phyloP scores from a whole-genome alignment of 495 filamentous ascomycete species.

The Neurospora sublineolata region DNA sequence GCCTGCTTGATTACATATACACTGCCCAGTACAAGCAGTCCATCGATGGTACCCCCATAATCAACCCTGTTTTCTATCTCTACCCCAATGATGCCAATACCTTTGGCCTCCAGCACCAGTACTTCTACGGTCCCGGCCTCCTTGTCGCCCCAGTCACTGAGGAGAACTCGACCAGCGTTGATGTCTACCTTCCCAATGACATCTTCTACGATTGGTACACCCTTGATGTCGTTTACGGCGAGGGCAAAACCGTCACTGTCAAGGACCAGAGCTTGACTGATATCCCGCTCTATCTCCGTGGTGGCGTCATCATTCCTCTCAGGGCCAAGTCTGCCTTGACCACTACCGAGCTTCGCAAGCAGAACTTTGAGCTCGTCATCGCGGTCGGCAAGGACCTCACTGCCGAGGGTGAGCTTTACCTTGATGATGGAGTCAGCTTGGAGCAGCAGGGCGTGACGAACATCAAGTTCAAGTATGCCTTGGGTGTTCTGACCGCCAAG shows the following conservation, averaged over 20 bases:
- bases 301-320: constrained; percentile 57
- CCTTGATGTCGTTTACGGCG: constrained; percentile 43
- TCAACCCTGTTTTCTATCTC: constrained; percentile 59
- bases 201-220: constrained; percentile 73
- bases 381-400: constrained; percentile 42
- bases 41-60: constrained; percentile 53
- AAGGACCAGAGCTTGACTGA: constrained; percentile 45
- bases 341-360: constrained; percentile 52
- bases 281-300: constrained; percentile 64
- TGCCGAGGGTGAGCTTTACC: constrained; percentile 37
- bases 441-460: constrained; percentile 35
- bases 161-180: constrained; percentile 49
- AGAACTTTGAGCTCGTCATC: constrained; percentile 60
- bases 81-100: constrained; percentile 59
- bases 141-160: constrained; percentile 65
- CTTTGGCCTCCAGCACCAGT: constrained; percentile 51
- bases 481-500: constrained; percentile 36
- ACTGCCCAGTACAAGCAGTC: constrained; percentile 57
- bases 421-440: constrained; percentile 51
- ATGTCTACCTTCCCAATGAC: constrained; percentile 64
- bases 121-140: constrained; percentile 60
- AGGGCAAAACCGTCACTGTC: constrained; percentile 41
- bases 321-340: constrained; percentile 54
- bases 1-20: constrained; percentile 73
- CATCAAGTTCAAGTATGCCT: constrained; percentile 42